phyloP scores from a whole-genome alignment of 2,329 filamentous ascomycete species.

The Aspergillus nomiae region DNA sequence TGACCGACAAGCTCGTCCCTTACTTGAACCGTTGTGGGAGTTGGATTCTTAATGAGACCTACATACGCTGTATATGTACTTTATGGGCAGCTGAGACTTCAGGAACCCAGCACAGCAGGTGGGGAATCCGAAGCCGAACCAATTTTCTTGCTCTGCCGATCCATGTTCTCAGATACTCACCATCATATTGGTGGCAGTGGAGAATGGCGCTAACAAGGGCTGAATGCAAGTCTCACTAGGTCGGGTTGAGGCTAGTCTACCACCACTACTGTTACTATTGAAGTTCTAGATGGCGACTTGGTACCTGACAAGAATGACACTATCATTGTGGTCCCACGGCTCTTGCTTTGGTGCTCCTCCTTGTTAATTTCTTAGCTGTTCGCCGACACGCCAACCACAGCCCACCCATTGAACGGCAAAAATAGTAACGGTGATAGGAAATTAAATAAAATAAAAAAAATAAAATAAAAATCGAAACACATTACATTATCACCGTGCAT shows the following conservation, averaged over 20 bases:
- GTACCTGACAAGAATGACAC: conserved; percentile 1
- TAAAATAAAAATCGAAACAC: neutral
- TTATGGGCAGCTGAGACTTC: neutral
- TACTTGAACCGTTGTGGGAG: conserved; percentile 2
- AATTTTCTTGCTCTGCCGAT: conserved; percentile 3
- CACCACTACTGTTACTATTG: neutral
- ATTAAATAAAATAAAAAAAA: too few species aligned
- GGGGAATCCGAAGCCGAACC: neutral
- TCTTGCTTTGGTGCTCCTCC: neutral
- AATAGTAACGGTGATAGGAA: neutral
- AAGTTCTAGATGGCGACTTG: neutral
- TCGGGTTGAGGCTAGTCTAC: neutral
- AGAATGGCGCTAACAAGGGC: conserved; percentile 2
- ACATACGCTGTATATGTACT: conserved; percentile 2
- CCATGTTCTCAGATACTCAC: conserved; percentile 5
- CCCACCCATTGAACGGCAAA: neutral
- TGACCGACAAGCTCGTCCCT: conserved; percentile 1
- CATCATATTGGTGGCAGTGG: neutral
- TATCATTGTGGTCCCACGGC: neutral
- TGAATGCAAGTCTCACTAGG: conserved; percentile 14
- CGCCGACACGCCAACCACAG: neutral
- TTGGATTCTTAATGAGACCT: neutral
- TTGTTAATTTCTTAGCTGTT: neutral
- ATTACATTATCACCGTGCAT: neutral
- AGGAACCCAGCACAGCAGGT: neutral